Evolutionary conservation across 257 asterid species (phyloP).

Genomic region (Solanum peruvianum): DNA sequence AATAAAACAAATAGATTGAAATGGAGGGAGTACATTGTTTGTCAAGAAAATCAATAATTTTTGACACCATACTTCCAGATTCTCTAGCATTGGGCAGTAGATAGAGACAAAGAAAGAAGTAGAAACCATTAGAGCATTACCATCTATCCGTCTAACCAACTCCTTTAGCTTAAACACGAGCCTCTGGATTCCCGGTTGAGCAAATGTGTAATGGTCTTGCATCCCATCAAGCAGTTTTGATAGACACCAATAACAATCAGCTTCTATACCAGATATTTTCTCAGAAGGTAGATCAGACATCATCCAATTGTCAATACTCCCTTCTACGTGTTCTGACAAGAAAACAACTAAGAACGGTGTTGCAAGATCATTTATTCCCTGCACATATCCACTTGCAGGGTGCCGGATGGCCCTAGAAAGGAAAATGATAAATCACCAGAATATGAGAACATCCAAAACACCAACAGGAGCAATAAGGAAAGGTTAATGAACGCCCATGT

Average conservation of each 20-base stretch:
- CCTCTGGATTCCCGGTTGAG: slow-evolving; percentile 97
- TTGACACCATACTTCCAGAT: not conserved
- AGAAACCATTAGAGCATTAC: slow-evolving; percentile 21
- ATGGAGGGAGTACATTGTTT: not conserved
- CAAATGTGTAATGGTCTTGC: slow-evolving; percentile 99
- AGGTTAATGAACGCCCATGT: not conserved
- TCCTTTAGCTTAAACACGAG: slow-evolving; percentile 97
- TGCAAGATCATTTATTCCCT: slow-evolving; percentile 95
- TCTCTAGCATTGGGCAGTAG: not conserved
- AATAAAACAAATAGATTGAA: not conserved
- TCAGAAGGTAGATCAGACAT: slow-evolving; percentile 61
- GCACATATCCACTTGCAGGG: slow-evolving; percentile 99
- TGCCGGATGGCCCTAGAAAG: slow-evolving; percentile 81
- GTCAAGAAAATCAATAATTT: not conserved
- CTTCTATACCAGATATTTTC: slow-evolving; percentile 64
- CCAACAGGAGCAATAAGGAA: not conserved
- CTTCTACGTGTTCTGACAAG: slow-evolving; percentile 81
- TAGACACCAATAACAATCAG: slow-evolving; percentile 97
- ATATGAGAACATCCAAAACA: not conserved
- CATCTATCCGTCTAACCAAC: slow-evolving; percentile 88
- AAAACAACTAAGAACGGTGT: slow-evolving; percentile 93
- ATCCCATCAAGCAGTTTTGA: slow-evolving; percentile 94
- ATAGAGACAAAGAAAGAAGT: not conserved
- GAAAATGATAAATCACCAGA: slow-evolving; percentile 1
- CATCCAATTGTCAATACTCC: slow-evolving; percentile 63